These are phyloP conservation scores for Fusarium sp. DNA, from an alignment of 2,329 filamentous ascomycete species.

Conservation along the genomic window DNA sequence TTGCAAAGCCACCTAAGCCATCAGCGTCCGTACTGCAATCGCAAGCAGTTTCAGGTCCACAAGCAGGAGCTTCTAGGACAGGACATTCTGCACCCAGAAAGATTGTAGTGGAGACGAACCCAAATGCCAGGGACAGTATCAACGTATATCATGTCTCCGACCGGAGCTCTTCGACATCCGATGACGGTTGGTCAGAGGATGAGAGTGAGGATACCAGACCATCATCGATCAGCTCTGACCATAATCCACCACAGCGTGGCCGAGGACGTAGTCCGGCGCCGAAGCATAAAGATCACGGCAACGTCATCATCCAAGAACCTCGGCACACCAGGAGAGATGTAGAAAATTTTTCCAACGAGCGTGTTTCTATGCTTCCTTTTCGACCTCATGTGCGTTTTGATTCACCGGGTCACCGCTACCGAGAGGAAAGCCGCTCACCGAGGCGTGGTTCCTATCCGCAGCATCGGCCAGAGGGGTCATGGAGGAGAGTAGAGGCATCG, in stretches of 20 bases:
- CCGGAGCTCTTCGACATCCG: slow-evolving; percentile 20
- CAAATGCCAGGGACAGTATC: background rate
- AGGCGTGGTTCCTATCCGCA: slow-evolving; percentile 10
- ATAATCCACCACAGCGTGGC: slow-evolving; percentile 2
- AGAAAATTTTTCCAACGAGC: background rate
- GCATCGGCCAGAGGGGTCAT: slow-evolving; percentile 16
- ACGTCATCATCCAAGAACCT: slow-evolving; percentile 11
- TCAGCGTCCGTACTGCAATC: background rate
- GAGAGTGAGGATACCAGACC: slow-evolving; percentile 30
- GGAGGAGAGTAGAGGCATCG: slow-evolving; percentile 18
- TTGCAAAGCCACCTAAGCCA: background rate
- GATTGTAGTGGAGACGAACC: slow-evolving; percentile 3
- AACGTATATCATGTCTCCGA: slow-evolving; percentile 14
- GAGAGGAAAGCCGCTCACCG: slow-evolving; percentile 14
- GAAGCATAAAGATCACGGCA: slow-evolving; percentile 9
- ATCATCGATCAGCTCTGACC: slow-evolving; percentile 25
- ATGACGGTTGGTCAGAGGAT: slow-evolving; percentile 17
- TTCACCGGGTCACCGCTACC: slow-evolving; percentile 9
- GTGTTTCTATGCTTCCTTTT: background rate
- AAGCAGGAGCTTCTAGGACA: background rate
- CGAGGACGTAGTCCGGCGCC: slow-evolving; percentile 20
- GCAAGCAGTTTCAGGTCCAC: background rate
- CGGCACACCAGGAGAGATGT: slow-evolving; percentile 2
- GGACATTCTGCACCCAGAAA: background rate
- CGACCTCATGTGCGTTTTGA: slow-evolving; percentile 22